Conservation (phyloP, 2,329 filamentous ascomycete species). For the Alternaria longipes region DNA sequence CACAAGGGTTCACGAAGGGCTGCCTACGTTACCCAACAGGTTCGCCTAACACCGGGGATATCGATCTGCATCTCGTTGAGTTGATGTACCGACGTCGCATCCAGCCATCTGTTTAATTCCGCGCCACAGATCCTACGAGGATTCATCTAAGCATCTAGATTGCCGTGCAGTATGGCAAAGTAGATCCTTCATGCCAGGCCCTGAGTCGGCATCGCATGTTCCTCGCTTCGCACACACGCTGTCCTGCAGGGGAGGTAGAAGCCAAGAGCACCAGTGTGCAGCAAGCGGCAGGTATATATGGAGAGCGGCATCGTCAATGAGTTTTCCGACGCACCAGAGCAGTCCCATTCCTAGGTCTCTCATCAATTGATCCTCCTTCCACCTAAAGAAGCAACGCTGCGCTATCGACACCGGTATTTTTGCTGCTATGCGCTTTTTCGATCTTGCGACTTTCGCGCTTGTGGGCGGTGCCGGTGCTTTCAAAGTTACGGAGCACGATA, state of each 20-base stretch:
- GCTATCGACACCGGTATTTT: neutral
- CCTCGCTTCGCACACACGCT: neutral
- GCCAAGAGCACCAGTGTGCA: neutral
- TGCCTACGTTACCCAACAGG: neutral
- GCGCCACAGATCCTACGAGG: neutral
- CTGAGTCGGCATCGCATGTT: neutral
- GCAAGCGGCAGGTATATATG: neutral
- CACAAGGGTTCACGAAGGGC: neutral
- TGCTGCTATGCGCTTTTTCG: neutral
- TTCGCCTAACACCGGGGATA: neutral
- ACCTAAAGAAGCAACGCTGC: neutral
- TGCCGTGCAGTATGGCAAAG: slow-evolving; percentile 1
- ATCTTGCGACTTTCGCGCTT: neutral
- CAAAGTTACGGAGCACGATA: slow-evolving; percentile 2
- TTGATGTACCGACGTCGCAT: neutral
- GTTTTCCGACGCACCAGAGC: neutral
- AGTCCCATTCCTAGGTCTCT: neutral
- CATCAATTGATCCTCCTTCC: neutral
- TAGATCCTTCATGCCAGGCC: neutral
- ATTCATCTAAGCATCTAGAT: neutral
- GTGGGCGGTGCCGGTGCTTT: neutral
- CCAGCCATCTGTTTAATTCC: neutral
- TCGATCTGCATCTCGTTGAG: neutral
- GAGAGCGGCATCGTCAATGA: neutral
- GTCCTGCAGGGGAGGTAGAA: neutral